Conservation (phyloP, 164 flowering plant genomes). For the Paratinospora sagittata region DNA sequence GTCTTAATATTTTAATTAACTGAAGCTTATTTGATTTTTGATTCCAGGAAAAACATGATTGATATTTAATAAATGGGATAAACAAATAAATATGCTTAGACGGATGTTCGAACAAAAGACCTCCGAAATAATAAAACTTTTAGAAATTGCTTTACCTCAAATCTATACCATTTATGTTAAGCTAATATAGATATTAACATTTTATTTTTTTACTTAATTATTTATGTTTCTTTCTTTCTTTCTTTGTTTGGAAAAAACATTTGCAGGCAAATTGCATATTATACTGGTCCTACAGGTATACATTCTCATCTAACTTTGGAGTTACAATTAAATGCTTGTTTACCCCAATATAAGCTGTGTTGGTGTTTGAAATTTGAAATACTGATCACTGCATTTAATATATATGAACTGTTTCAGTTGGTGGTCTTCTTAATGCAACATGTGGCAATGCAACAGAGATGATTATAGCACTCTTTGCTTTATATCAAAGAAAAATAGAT, state of each 20-base stretch:
- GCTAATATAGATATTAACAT: constrained; percentile 40
- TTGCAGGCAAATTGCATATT: constrained; percentile 81
- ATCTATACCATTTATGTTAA: too few relatives aligned
- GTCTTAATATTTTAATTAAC: neutral
- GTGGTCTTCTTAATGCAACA: constrained; percentile 93
- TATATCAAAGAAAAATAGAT: constrained; percentile 44
- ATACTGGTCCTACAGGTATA: constrained; percentile 89
- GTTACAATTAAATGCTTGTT: too few relatives aligned
- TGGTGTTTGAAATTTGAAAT: too few relatives aligned
- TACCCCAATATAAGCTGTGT: too few relatives aligned
- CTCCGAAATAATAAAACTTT: too few relatives aligned
- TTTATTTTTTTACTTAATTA: constrained; percentile 8
- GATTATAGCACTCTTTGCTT: constrained; percentile 78
- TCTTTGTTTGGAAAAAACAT: neutral
- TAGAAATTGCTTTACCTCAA: too few relatives aligned
- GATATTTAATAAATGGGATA: too few relatives aligned
- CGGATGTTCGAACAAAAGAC: too few relatives aligned
- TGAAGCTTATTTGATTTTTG: neutral
- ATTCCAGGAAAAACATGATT: too few relatives aligned
- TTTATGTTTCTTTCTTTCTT: neutral
- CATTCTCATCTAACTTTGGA: constrained; percentile 16
- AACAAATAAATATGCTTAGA: neutral
- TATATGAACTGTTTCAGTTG: constrained; percentile 36
- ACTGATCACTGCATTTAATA: neutral
- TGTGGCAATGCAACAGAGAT: constrained; percentile 96